phyloP scores from a whole-genome alignment of 1,284 basidiomycete species.

The Megacollybia platyphylla region DNA sequence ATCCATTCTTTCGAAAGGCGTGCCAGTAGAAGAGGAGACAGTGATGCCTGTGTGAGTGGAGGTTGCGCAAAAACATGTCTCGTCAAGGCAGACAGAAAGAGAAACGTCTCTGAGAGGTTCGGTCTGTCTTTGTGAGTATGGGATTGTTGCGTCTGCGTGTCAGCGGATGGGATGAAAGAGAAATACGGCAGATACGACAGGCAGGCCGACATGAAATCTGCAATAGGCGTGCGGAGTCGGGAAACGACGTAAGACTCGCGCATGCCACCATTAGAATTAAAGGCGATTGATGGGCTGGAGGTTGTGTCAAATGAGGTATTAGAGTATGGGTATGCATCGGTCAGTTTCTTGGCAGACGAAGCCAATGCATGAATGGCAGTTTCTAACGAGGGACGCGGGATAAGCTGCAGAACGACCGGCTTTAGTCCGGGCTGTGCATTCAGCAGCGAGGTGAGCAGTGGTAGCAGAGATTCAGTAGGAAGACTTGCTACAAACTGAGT shows the following conservation, averaged over 20 bases:
- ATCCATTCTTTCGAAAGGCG: constrained; percentile 62
- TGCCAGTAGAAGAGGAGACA: constrained; percentile 43
- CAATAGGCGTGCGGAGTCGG: constrained; percentile 59
- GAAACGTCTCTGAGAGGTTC: constrained; percentile 61
- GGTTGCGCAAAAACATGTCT: constrained; percentile 57
- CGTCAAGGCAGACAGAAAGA: constrained; percentile 55
- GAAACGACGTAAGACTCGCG: constrained; percentile 66
- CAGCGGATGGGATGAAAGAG: constrained; percentile 32
- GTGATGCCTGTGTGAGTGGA: constrained; percentile 42
- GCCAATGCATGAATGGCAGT: constrained; percentile 57
- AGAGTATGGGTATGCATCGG: constrained; percentile 73
- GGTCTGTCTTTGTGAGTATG: constrained; percentile 45
- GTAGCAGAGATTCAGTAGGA: constrained; percentile 60
- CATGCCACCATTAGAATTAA: constrained; percentile 33
- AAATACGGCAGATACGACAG: constrained; percentile 76
- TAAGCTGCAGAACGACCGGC: constrained; percentile 52
- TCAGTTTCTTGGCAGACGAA: constrained; percentile 55
- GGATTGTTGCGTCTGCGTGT: constrained; percentile 9
- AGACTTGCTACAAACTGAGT: constrained; percentile 39
- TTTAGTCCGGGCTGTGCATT: constrained; percentile 56
- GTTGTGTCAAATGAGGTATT: constrained; percentile 32
- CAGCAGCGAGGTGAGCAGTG: constrained; percentile 55
- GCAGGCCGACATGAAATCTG: constrained; percentile 62
- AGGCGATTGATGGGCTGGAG: constrained; percentile 23
- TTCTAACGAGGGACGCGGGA: constrained; percentile 67